Evolutionary conservation across 2,329 filamentous ascomycete species (phyloP).

Genomic region (Neofusicoccum laricinum): DNA sequence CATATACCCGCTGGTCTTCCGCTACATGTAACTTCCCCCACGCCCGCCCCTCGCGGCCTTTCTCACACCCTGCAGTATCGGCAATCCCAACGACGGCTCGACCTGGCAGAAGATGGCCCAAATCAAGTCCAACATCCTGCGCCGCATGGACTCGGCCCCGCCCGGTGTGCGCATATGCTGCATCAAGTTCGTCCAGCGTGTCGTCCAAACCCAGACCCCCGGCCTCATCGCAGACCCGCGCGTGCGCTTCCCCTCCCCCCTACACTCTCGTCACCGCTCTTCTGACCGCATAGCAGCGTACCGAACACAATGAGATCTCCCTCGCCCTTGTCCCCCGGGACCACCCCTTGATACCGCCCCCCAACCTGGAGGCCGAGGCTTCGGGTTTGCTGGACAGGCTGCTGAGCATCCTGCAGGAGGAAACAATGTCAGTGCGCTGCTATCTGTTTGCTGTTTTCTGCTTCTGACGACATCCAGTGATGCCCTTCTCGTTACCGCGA

Average conservation of each 20-base stretch:
- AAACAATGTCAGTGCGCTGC: slow-evolving; percentile 63
- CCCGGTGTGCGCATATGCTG: slow-evolving; percentile 85
- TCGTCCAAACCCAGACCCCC: slow-evolving; percentile 89
- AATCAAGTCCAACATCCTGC: slow-evolving; percentile 86
- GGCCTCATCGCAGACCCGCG: slow-evolving; percentile 76
- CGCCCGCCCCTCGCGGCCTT: slow-evolving; percentile 18
- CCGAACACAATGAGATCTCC: slow-evolving; percentile 78
- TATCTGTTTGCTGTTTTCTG: no score
- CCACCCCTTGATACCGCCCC: slow-evolving; percentile 74
- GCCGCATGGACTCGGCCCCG: slow-evolving; percentile 78
- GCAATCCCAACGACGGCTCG: slow-evolving; percentile 75
- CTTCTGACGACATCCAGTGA: slow-evolving; percentile 58
- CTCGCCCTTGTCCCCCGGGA: slow-evolving; percentile 79
- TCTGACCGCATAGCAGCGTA: slow-evolving; percentile 51
- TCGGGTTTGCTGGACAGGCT: slow-evolving; percentile 87
- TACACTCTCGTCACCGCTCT: not conserved
- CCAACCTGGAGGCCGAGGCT: slow-evolving; percentile 87
- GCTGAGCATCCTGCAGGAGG: slow-evolving; percentile 79
- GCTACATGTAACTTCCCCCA: slow-evolving; percentile 77
- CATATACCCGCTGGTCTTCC: slow-evolving; percentile 87
- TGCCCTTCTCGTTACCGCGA: slow-evolving; percentile 83
- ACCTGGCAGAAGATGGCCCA: slow-evolving; percentile 85
- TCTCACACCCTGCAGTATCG: slow-evolving; percentile 62
- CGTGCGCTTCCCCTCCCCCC: slow-evolving; percentile 52
- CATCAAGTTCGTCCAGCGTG: slow-evolving; percentile 93